Conservation (phyloP, 2,329 filamentous ascomycete species). For the Neofusicoccum ribis region DNA sequence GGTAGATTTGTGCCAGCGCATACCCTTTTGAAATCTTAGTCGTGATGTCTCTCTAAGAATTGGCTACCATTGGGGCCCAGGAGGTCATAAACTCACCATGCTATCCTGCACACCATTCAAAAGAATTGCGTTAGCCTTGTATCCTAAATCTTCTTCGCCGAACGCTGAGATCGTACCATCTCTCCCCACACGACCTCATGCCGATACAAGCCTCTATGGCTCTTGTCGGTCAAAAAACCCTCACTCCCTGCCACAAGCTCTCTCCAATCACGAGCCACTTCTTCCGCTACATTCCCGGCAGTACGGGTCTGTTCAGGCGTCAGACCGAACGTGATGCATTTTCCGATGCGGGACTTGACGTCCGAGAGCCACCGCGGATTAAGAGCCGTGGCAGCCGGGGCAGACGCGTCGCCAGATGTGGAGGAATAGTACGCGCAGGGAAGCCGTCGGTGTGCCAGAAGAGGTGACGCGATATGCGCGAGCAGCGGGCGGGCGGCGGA, state of each 20-base stretch:
- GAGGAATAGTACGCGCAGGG: conserved; percentile 12
- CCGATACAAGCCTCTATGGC: conserved; percentile 62
- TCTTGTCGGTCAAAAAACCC: conserved; percentile 68
- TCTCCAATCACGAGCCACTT: conserved; percentile 61
- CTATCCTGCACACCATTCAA: conserved; percentile 42
- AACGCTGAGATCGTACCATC: conserved; percentile 59
- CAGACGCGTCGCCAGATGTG: conserved; percentile 3
- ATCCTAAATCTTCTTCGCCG: neutral
- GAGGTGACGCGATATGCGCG: conserved; percentile 2
- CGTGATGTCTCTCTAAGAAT: neutral
- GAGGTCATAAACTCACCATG: conserved; percentile 49
- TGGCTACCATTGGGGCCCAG: neutral
- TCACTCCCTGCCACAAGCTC: conserved; percentile 71
- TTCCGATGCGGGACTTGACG: conserved; percentile 66
- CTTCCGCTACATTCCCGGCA: conserved; percentile 43
- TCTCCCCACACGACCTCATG: conserved; percentile 81
- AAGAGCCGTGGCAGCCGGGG: conserved; percentile 30
- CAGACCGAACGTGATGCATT: conserved; percentile 74
- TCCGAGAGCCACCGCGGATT: conserved; percentile 69
- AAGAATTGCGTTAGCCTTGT: conserved; percentile 30
- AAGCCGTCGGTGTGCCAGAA: conserved; percentile 4
- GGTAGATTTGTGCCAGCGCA: neutral
- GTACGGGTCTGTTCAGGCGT: conserved; percentile 56
- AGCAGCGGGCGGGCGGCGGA: conserved; percentile 13
- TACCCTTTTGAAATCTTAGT: conserved; percentile 15